Base-by-base conservation (phyloP, 495 filamentous ascomycete genomes). In the Usnea hakonensis region DNA sequence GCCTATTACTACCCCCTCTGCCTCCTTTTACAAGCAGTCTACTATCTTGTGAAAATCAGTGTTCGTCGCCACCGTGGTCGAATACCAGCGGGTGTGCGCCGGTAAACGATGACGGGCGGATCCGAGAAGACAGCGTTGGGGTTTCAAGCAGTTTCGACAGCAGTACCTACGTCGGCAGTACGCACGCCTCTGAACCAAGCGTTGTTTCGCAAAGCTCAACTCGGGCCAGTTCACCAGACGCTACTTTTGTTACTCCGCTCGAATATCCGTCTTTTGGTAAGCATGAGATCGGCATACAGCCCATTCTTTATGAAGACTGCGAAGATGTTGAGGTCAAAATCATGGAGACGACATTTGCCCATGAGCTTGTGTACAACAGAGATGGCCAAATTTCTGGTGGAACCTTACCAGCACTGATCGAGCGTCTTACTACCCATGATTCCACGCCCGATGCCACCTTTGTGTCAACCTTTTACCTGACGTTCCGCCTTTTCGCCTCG, bases 341-440 rank as follows among this genome's bases (percentile, higher is more conserved):
- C 23, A 73, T 94, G 9, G 88, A 90, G 70, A 94, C 86, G 75
- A 95, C 91, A 0, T 96, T 83, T 68, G 89, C 90, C 0, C 88
- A 96, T 65, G 95, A 99, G 68, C 75, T 99, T 28, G 83, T 94
- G 59, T 88, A 87, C 69, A 97, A 95, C 76, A 95, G 95, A 71
- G 93, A 97, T 61, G 92, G 93, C 19, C 89, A 96, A 64, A 86
- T 97, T n/a, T 87, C 88, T 60, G 95, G 94, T 38, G 95, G 95
- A 14, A 93, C 91, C 21, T 81, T 99, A 17, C 85, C 90, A 33
- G 93, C 95, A 9, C 77, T 99, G 56, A 89, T 99, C 53, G 95
- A 99, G 74, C 86, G 89, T 67, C 83, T 99, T 32, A 99, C 95
- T 3, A 90, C 89, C 0, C 91, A 95, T 71, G 90, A 96, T 70